A percentile compares a stretch with the other conserved stretches of the same genome.
Evolutionary conservation across 495 filamentous ascomycete genomes (phyloP).

Genomic region (Corynascus novoguineensis): DNA sequence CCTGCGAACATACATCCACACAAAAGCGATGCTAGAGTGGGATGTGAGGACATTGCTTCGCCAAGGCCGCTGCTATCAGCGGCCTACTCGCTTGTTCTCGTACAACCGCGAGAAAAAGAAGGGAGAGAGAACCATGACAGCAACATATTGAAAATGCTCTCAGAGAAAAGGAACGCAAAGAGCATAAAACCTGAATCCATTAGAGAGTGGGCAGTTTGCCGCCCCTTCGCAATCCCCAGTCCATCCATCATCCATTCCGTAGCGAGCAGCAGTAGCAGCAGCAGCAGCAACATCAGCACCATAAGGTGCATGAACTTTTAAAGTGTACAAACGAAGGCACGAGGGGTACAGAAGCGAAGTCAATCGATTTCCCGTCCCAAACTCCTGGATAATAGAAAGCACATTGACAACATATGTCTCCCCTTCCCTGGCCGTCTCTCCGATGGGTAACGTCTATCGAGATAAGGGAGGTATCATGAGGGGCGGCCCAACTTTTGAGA

Average conservation of each 20-base stretch:
- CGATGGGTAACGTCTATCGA: constrained; percentile 20
- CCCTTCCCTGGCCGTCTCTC: constrained; percentile 7
- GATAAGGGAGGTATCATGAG: constrained; percentile 31
- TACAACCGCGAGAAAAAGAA: not conserved
- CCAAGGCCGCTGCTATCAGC: not conserved
- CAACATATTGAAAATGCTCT: not conserved
- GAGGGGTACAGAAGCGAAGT: constrained; percentile 8
- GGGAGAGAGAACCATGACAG: not conserved
- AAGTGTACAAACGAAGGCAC: constrained; percentile 1
- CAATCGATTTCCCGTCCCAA: constrained; percentile 2
- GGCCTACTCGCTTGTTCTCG: not conserved
- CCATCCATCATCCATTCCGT: not conserved
- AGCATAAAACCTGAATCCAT: constrained; percentile 1
- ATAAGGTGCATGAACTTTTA: not conserved
- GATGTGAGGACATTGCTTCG: no score
- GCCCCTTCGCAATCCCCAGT: not conserved
- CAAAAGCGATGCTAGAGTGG: no score
- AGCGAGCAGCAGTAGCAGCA: not conserved
- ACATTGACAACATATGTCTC: constrained; percentile 8
- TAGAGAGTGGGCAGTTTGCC: not conserved
- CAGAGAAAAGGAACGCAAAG: not conserved
- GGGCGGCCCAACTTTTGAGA: constrained; percentile 12
- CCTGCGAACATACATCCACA: no score
- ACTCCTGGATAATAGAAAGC: constrained; percentile 8
- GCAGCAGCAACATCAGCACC: not conserved